A percentile compares a stretch with the other conserved stretches of the same genome.
Conservation (phyloP, 805 yeast species). For the Zygosaccharomyces lentus region DNA sequence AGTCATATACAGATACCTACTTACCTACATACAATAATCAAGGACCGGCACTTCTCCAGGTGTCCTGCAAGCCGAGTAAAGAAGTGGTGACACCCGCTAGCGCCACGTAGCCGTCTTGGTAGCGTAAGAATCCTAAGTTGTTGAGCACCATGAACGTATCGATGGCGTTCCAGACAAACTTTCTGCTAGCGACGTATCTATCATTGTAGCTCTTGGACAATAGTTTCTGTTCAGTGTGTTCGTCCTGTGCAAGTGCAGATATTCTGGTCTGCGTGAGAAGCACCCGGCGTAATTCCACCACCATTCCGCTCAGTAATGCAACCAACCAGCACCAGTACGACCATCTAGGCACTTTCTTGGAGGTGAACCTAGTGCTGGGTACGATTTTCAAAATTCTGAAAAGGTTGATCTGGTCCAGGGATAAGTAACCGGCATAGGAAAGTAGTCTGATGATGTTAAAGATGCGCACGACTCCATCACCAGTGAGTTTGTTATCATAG, state of each 20-base stretch:
- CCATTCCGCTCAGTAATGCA: slow-evolving; percentile 60
- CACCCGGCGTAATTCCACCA: slow-evolving; percentile 53
- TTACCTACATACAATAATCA: neutral
- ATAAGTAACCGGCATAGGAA: slow-evolving; percentile 58
- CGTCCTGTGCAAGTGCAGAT: slow-evolving; percentile 34
- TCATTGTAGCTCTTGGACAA: slow-evolving; percentile 41
- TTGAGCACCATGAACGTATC: slow-evolving; percentile 75
- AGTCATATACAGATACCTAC: neutral
- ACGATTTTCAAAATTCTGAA: slow-evolving; percentile 46
- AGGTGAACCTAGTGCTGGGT: slow-evolving; percentile 45
- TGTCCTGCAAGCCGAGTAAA: slow-evolving; percentile 65
- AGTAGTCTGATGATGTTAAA: slow-evolving; percentile 46
- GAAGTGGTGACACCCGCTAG: slow-evolving; percentile 82
- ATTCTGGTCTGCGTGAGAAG: slow-evolving; percentile 41
- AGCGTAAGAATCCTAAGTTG: slow-evolving; percentile 53
- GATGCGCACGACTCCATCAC: slow-evolving; percentile 41
- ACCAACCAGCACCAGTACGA: slow-evolving; percentile 74
- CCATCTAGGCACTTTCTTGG: slow-evolving; percentile 48
- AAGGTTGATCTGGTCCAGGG: slow-evolving; percentile 61
- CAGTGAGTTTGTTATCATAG: slow-evolving; percentile 62
- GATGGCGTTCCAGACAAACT: slow-evolving; percentile 68
- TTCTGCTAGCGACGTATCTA: slow-evolving; percentile 50
- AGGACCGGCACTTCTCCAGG: slow-evolving; percentile 51
- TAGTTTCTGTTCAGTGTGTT: slow-evolving; percentile 34
- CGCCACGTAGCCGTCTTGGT: slow-evolving; percentile 78